Base-by-base conservation (phyloP, 2,329 filamentous ascomycete genomes). In the Harringtonia lauricola region DNA sequence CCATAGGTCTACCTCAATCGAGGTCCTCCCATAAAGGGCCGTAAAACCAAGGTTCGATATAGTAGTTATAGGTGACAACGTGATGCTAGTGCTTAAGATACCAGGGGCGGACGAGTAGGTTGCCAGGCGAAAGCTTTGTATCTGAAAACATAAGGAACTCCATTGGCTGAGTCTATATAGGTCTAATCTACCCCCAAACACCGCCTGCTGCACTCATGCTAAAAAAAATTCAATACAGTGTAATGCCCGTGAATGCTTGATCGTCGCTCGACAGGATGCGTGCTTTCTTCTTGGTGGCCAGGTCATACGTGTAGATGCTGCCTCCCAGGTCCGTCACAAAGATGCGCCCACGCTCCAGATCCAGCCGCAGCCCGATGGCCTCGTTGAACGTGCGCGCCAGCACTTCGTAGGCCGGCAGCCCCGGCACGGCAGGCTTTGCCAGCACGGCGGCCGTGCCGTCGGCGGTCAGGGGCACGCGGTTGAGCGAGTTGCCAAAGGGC, bases 401-500 rank as follows among this genome's bases (percentile, higher is more conserved):
- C 17, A 61, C 54, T 33, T 59, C 48, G 38, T 59, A 52, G 24
- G 7, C 24, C 26, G 22, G 26, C 17, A 22, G 19, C 4, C 26
- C 38, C 14, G 39, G 15, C 13, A 26, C 24, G 24, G 22, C 24
- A 22, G 36, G 8, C 6, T 18, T 7, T 15, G n/a, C 24, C 3
- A 38, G 24, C 12, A 53, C 49, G 18, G 49, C 50, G 42, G 15
- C 50, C 26, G 31, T 41, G 14, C 49, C 46, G 44, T 26, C 24
- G 24, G 24, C 7, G 24, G 7, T 26, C 7, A 42, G 53, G 22
- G 30, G 48, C 2, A 58, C 59, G 7, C 62, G 55, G 52, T 77
- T 74, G 45, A 80, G 48, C 12, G 66, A 66, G 52, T 75, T 77
- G 0, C 76, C 76, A 9, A 57, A 53, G 0, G 75, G 75, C 1